Conservation (phyloP, 2,329 filamentous ascomycete species). For the Davidsoniella australis region DNA sequence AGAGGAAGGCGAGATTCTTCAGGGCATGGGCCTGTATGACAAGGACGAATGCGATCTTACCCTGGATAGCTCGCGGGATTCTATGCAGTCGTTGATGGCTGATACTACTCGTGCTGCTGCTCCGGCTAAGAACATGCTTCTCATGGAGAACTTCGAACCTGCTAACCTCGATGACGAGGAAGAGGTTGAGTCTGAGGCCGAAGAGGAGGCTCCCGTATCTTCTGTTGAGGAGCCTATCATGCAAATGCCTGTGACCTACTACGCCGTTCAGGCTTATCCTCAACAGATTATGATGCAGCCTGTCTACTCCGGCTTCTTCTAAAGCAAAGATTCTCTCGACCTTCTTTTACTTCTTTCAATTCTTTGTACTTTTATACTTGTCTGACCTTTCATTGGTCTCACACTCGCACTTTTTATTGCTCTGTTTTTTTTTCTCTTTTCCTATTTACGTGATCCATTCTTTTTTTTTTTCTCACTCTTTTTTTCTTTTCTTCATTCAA, state of each 20-base stretch:
- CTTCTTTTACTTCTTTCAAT: not conserved
- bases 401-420: not conserved
- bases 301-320: not conserved
- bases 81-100: constrained; percentile 37
- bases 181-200: constrained; percentile 23
- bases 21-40: constrained; percentile 74
- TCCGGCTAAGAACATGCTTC: constrained; percentile 55
- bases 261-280: not conserved
- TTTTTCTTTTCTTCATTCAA: too few species aligned
- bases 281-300: not conserved
- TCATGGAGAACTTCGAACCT: constrained; percentile 66
- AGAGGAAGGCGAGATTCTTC: constrained; percentile 51
- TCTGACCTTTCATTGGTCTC: not conserved
- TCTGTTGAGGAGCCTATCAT: not conserved
- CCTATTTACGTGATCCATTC: too few species aligned
- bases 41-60: constrained; percentile 40
- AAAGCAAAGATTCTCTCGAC: not conserved
- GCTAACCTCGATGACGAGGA: constrained; percentile 45
- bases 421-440: too few species aligned
- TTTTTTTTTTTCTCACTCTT: too few species aligned
- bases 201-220: constrained; percentile 20
- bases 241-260: not conserved
- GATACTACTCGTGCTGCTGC: constrained; percentile 28
- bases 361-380: constrained; percentile 2
- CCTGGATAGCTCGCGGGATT: constrained; percentile 36